Percentiles rank a stretch among this genome's conserved stretches.
Conservation (phyloP, 306 rosid species). For the Cyclanthera cordifolia region DNA sequence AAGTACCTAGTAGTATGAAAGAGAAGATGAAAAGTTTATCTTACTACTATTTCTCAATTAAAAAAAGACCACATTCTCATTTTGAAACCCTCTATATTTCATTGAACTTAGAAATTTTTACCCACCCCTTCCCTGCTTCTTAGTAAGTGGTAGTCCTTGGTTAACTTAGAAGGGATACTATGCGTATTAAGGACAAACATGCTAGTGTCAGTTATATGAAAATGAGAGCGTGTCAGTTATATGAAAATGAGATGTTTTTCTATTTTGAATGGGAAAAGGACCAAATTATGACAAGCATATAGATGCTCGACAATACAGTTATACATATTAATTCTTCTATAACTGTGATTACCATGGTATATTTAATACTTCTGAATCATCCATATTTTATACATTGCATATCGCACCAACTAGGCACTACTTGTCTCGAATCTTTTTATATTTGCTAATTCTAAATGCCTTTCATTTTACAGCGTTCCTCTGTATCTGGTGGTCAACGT, state of each 20-base stretch:
- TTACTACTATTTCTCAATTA: neutral
- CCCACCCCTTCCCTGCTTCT: neutral
- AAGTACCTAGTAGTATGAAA: neutral
- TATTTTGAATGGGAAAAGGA: neutral
- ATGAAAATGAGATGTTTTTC: neutral
- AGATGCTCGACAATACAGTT: neutral
- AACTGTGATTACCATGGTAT: neutral
- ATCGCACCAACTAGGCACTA: neutral
- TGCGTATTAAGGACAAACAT: neutral
- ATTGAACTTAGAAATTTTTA: neutral
- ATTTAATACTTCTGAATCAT: neutral
- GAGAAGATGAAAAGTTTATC: neutral
- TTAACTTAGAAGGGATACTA: neutral
- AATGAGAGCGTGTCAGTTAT: neutral
- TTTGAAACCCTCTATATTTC: neutral
- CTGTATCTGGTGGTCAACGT: conserved; percentile 50
- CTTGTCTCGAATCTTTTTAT: neutral
- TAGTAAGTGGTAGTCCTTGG: neutral
- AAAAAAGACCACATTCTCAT: neutral
- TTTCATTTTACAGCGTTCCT: conserved; percentile 41
- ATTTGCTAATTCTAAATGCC: neutral
- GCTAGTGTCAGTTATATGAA: neutral
- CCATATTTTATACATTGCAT: neutral
- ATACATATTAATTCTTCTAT: neutral
- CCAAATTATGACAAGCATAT: neutral